These are phyloP conservation scores for Penicillium nordicum DNA, from an alignment of 2,329 filamentous ascomycete genomes.

Conservation along the genomic window DNA sequence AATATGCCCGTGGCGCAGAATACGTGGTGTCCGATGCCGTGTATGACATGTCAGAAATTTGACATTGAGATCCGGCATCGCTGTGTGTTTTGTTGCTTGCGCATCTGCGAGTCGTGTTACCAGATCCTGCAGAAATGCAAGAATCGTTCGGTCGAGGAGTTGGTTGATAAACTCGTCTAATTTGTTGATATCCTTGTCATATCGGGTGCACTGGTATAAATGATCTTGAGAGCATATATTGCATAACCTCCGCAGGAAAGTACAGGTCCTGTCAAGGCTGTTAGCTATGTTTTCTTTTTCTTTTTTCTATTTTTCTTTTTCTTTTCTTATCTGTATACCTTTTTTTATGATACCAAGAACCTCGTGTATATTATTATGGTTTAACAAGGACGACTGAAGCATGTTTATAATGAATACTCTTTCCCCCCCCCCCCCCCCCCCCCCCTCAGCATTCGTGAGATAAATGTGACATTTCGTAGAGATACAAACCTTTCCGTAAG, in stretches of 20 bases:
- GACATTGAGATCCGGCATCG: constrained; percentile 38
- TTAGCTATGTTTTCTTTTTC: background rate
- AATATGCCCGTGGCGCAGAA: constrained; percentile 38
- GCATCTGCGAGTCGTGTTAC: constrained; percentile 39
- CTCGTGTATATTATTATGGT: constrained; percentile 20
- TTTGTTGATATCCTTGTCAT: background rate
- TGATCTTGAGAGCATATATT: background rate
- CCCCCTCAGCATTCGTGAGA: background rate
- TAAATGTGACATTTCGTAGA: background rate
- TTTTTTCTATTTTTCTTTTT: background rate
- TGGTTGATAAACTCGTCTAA: constrained; percentile 25
- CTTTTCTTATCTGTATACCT: background rate
- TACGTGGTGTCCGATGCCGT: constrained; percentile 40
- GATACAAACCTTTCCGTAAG: background rate
- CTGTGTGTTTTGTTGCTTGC: constrained; percentile 43
- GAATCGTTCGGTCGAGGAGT: constrained; percentile 31
- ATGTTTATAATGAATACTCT: constrained; percentile 9
- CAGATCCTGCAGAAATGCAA: constrained; percentile 33
- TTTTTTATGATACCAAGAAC: constrained; percentile 24
- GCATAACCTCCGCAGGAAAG: background rate
- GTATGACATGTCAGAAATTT: constrained; percentile 43
- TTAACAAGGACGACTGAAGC: constrained; percentile 8
- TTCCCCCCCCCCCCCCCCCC: too few species aligned
- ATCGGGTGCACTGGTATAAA: background rate
- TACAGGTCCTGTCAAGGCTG: background rate